These are phyloP conservation scores for Xylariaceae sp. DNA, from an alignment of 2,329 filamentous ascomycete species.

Conservation along the genomic window DNA sequence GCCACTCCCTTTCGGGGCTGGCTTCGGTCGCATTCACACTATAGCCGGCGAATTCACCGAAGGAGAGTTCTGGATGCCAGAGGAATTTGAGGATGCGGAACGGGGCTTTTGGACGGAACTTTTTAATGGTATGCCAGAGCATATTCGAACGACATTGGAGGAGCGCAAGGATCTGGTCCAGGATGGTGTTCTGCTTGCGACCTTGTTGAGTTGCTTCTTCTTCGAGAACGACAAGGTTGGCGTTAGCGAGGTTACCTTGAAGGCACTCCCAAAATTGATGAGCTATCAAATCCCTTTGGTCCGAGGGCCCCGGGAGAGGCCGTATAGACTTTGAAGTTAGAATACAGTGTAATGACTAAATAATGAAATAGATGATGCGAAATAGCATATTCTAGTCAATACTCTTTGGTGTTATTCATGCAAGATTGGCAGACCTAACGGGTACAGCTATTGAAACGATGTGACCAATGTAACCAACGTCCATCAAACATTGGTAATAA, in stretches of 20 bases:
- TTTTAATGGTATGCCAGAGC: slow-evolving; percentile 33
- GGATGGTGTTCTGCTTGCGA: slow-evolving; percentile 39
- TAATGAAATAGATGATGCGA: too few relatives aligned
- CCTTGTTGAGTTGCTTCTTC: slow-evolving; percentile 36
- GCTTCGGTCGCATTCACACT: slow-evolving; percentile 26
- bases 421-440: too few relatives aligned
- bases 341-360: too few relatives aligned
- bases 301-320: slow-evolving; percentile 17
- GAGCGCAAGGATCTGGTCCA: slow-evolving; percentile 41
- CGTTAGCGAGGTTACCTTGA: slow-evolving; percentile 28
- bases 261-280: slow-evolving; percentile 38
- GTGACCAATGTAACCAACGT: too few relatives aligned
- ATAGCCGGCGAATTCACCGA: slow-evolving; percentile 33
- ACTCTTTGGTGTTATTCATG: too few relatives aligned
- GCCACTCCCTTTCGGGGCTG: slow-evolving; percentile 24
- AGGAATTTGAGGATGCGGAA: slow-evolving; percentile 37
- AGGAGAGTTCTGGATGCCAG: slow-evolving; percentile 37
- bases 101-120: slow-evolving; percentile 36
- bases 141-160: slow-evolving; percentile 39
- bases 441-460: too few relatives aligned
- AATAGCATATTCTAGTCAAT: too few relatives aligned
- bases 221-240: slow-evolving; percentile 37
- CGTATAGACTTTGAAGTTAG: too few relatives aligned
- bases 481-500: too few relatives aligned
- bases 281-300: slow-evolving; percentile 36